Percentiles rank a stretch among this genome's conserved stretches.
phyloP scores from a whole-genome alignment of 768 basidiomycete species.

The Dacryopinax primogenitus region DNA sequence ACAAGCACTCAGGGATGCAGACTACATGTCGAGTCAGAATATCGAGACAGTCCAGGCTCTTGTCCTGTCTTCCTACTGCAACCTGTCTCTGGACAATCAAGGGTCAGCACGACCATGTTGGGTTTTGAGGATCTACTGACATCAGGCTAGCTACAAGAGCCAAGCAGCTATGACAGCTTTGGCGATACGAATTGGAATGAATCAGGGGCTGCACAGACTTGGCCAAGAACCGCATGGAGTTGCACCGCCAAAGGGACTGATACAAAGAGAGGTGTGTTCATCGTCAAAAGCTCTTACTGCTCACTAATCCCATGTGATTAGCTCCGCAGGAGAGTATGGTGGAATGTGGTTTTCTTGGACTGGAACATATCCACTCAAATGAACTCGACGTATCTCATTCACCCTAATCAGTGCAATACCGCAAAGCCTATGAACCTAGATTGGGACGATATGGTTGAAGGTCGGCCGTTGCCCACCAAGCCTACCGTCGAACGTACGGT shows the following conservation, averaged over 20 bases:
- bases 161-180: neutral
- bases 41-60: neutral
- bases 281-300: neutral
- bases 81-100: neutral
- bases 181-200: neutral
- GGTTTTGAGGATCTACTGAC: neutral
- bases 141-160: neutral
- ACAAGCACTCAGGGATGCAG: neutral
- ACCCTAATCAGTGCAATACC: neutral
- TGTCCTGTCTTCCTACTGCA: neutral
- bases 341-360: conserved; percentile 4
- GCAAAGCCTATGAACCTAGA: neutral
- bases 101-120: neutral
- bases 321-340: neutral
- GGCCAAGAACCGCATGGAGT: neutral
- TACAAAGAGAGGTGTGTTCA: neutral
- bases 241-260: neutral
- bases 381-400: neutral
- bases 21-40: neutral
- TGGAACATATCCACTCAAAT: conserved; percentile 8
- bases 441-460: conserved; percentile 1
- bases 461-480: neutral
- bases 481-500: neutral
- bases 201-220: neutral
- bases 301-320: neutral